Evolutionary conservation across 305 asterid genomes (phyloP).

Genomic region (Fraxinus paxiana): DNA sequence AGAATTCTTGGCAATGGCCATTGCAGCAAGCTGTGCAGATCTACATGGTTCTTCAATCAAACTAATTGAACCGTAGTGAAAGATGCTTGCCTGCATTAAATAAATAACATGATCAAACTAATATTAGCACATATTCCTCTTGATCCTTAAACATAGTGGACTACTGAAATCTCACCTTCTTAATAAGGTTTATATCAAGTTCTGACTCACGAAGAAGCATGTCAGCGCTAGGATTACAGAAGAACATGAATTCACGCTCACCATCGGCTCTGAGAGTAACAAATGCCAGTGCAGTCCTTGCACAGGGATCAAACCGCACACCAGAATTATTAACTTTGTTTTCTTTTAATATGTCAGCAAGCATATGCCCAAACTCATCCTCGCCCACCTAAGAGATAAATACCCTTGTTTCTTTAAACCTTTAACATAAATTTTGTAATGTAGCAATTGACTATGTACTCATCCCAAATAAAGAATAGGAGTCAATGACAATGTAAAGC

Average conservation of each 20-base stretch:
- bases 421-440: neutral
- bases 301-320: slow-evolving; percentile 65
- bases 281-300: slow-evolving; percentile 87
- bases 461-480: neutral
- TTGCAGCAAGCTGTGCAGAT: slow-evolving; percentile 75
- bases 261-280: slow-evolving; percentile 86
- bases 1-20: slow-evolving; percentile 66
- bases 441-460: neutral
- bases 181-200: slow-evolving; percentile 58
- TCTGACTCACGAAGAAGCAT: slow-evolving; percentile 78
- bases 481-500: neutral
- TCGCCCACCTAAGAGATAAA: slow-evolving; percentile 64
- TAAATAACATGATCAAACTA: slow-evolving; percentile 15
- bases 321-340: slow-evolving; percentile 77
- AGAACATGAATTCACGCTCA: slow-evolving; percentile 91
- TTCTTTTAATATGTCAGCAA: slow-evolving; percentile 66
- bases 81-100: slow-evolving; percentile 62
- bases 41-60: slow-evolving; percentile 85
- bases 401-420: neutral
- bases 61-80: slow-evolving; percentile 91
- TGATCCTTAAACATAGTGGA: neutral
- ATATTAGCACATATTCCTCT: slow-evolving; percentile 2
- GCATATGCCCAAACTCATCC: slow-evolving; percentile 86
- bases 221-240: slow-evolving; percentile 88
- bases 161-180: slow-evolving; percentile 46